Percentiles rank a stretch among this genome's conserved stretches.
These are phyloP conservation scores for Rhizopus sp. DNA, from an alignment of 371 early-diverging fungal genomes.

Conservation along the genomic window DNA sequence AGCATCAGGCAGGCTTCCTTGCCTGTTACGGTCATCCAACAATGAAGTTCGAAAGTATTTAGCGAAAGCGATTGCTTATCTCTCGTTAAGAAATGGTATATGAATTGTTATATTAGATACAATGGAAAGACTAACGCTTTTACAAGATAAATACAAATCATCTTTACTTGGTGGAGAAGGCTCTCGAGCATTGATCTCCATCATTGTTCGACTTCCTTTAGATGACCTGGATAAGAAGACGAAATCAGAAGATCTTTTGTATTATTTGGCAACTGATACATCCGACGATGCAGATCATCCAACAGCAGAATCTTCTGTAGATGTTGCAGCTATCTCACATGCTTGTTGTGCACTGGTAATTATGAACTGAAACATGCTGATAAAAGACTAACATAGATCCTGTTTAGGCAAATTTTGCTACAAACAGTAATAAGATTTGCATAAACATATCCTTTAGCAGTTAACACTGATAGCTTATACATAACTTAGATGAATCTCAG, in stretches of 20 bases:
- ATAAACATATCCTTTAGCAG: background rate
- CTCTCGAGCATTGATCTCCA: constrained; percentile 45
- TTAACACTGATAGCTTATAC: background rate
- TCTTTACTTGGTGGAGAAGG: constrained; percentile 51
- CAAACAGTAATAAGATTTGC: constrained; percentile 39
- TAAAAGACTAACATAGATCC: background rate
- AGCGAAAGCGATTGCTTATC: constrained; percentile 61
- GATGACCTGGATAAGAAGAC: constrained; percentile 1
- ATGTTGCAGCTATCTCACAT: constrained; percentile 52
- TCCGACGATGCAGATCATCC: background rate
- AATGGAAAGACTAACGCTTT: background rate
- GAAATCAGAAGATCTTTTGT: constrained; percentile 14
- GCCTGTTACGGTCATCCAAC: constrained; percentile 35
- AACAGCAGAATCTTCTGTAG: background rate
- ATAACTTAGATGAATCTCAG: constrained; percentile 53
- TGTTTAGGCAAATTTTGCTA: constrained; percentile 58
- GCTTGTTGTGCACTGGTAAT: constrained; percentile 58
- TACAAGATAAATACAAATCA: constrained; percentile 56
- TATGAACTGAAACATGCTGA: background rate
- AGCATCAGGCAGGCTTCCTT: constrained; percentile 31
- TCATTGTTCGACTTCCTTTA: constrained; percentile 33
- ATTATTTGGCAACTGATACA: constrained; percentile 15
- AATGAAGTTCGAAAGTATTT: constrained; percentile 54
- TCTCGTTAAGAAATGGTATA: constrained; percentile 60
- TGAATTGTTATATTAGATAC: background rate